phyloP scores from a whole-genome alignment of 1,139 yeast genomes.

The Scheffersomyces lignicola region DNA sequence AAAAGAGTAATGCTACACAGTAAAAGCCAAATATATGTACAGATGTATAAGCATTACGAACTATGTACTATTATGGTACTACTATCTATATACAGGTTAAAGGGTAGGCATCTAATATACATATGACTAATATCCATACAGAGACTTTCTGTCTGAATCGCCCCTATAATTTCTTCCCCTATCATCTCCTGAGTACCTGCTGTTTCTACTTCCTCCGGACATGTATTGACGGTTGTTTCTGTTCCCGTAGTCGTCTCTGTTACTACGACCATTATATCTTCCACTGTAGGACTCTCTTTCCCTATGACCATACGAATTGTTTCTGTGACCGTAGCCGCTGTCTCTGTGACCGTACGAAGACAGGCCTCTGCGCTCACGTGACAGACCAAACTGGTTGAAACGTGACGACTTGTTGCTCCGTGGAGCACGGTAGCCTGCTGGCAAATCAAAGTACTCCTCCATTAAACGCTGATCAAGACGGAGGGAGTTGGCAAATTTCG shows the following conservation, averaged over 20 bases:
- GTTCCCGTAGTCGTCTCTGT: slow-evolving; percentile 31
- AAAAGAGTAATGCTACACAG: too few relatives aligned
- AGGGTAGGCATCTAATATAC: too few relatives aligned
- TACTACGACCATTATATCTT: slow-evolving; percentile 38
- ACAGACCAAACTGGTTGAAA: too few relatives aligned
- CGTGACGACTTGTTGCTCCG: too few relatives aligned
- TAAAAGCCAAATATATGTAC: too few relatives aligned
- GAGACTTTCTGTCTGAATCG: too few relatives aligned
- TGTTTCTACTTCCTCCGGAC: slow-evolving; percentile 1
- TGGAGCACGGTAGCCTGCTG: slow-evolving; percentile 4
- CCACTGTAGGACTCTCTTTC: slow-evolving; percentile 8
- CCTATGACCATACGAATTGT: slow-evolving; percentile 20
- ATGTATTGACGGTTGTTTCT: slow-evolving; percentile 4
- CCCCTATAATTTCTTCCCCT: neutral
- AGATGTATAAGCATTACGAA: too few relatives aligned
- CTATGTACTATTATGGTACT: too few relatives aligned
- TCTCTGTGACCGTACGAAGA: slow-evolving; percentile 17
- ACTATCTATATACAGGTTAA: too few relatives aligned
- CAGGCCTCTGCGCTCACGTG: too few relatives aligned
- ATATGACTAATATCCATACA: too few relatives aligned
- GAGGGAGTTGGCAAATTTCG: neutral
- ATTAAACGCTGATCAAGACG: slow-evolving; percentile 3
- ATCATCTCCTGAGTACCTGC: neutral
- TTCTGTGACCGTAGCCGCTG: slow-evolving; percentile 21
- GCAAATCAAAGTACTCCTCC: slow-evolving; percentile 5